A percentile compares a stretch with the other conserved stretches of the same genome.
Conservation (phyloP, 768 basidiomycete genomes). For the Cystofilobasidium capitatum region DNA sequence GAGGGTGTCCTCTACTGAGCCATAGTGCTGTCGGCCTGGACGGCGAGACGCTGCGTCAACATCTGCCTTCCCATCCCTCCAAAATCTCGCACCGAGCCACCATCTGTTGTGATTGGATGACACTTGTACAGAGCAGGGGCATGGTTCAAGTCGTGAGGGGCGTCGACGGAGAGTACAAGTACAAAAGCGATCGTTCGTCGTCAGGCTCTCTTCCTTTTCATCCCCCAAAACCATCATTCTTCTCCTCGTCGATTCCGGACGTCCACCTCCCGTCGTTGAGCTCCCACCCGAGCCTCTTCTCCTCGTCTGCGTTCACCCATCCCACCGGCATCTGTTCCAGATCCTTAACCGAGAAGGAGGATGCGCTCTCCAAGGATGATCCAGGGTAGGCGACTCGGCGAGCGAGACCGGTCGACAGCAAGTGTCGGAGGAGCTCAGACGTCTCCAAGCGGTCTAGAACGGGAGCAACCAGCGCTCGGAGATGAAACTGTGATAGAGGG, state of each 20-base stretch:
- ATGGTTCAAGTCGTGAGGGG: too few relatives aligned
- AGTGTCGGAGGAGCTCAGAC: constrained; percentile 9
- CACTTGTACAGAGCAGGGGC: too few relatives aligned
- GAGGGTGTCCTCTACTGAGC: constrained; percentile 61
- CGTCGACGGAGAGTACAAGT: too few relatives aligned
- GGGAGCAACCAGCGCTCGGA: constrained; percentile 1
- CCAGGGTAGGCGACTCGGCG: neutral
- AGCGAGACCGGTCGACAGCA: neutral
- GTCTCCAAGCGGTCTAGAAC: constrained; percentile 21
- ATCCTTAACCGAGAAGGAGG: neutral
- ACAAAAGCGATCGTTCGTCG: too few relatives aligned
- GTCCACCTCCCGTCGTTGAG: constrained; percentile 15
- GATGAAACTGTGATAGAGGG: neutral
- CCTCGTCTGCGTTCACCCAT: constrained; percentile 9
- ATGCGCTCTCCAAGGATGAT: neutral
- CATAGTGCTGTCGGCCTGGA: too few relatives aligned
- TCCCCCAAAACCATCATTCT: too few relatives aligned
- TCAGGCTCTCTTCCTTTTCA: too few relatives aligned
- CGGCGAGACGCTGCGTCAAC: too few relatives aligned
- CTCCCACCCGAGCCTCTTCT: constrained; percentile 9
- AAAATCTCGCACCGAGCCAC: too few relatives aligned
- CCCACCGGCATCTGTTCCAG: constrained; percentile 8
- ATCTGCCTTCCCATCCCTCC: too few relatives aligned
- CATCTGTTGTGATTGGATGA: too few relatives aligned
- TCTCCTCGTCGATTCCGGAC: too few relatives aligned